Conservation (phyloP, 2,329 filamentous ascomycete genomes). For the Alternaria arborescens region DNA sequence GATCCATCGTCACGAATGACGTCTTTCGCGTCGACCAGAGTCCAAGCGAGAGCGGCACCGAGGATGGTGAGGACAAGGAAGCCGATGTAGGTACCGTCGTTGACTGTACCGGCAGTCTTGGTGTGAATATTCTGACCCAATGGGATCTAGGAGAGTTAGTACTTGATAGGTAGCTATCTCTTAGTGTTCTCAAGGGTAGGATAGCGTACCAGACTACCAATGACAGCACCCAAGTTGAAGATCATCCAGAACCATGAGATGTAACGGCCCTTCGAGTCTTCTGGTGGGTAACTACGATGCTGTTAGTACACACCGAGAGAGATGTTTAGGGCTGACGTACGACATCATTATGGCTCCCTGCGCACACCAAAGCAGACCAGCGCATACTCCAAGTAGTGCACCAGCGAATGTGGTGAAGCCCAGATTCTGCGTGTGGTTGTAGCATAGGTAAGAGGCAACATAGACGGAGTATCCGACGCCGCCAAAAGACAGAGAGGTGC, state of each 20-base stretch:
- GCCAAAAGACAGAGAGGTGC: slow-evolving; percentile 72
- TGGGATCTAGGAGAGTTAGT: slow-evolving; percentile 64
- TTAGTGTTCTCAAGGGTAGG: slow-evolving; percentile 44
- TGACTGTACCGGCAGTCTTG: slow-evolving; percentile 61
- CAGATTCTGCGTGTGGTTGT: slow-evolving; percentile 71
- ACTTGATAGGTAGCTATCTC: not conserved
- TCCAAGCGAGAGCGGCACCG: slow-evolving; percentile 74
- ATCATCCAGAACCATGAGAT: slow-evolving; percentile 95
- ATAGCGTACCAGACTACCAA: slow-evolving; percentile 73
- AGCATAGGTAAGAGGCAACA: slow-evolving; percentile 73
- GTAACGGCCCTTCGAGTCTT: slow-evolving; percentile 83
- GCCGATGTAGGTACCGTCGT: slow-evolving; percentile 84
- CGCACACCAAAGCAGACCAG: slow-evolving; percentile 81
- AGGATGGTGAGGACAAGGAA: slow-evolving; percentile 84
- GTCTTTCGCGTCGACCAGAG: slow-evolving; percentile 74
- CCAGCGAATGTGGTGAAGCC: slow-evolving; percentile 81
- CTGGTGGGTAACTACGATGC: slow-evolving; percentile 69
- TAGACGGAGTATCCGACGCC: slow-evolving; percentile 82
- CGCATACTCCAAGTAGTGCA: slow-evolving; percentile 78
- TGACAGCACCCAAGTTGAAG: slow-evolving; percentile 90
- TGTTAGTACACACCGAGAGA: no score
- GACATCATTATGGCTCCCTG: slow-evolving; percentile 90
- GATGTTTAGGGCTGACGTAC: no score
- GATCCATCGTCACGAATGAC: slow-evolving; percentile 81
- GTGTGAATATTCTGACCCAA: slow-evolving; percentile 75